Evolutionary conservation across 805 yeast species (phyloP).

Genomic region (Lachancea meyersii): DNA sequence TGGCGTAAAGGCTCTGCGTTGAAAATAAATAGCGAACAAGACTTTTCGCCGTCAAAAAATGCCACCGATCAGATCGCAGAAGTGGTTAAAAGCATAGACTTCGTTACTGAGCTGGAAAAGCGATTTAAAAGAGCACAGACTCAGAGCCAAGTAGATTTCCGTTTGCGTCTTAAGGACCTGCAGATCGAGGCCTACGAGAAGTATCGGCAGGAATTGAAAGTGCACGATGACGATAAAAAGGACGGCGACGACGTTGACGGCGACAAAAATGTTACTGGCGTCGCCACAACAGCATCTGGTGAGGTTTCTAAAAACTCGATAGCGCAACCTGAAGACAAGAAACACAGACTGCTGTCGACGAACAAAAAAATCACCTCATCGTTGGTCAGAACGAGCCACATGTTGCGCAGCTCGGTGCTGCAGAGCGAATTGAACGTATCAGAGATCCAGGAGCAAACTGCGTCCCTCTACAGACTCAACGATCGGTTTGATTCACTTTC

Average conservation of each 20-base stretch:
- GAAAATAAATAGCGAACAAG: background rate
- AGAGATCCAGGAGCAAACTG: constrained; percentile 30
- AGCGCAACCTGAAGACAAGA: constrained; percentile 1
- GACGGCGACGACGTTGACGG: too few species aligned
- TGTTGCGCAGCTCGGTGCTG: constrained; percentile 29
- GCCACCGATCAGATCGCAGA: constrained; percentile 4
- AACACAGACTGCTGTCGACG: constrained; percentile 17
- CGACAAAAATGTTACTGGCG: too few species aligned
- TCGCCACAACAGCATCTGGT: background rate
- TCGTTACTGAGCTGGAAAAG: constrained; percentile 3
- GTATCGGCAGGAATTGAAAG: background rate
- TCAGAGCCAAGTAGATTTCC: constrained; percentile 4
- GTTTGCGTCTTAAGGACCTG: constrained; percentile 4
- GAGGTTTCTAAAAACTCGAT: background rate
- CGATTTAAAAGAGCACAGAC: constrained; percentile 4
- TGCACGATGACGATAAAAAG: background rate
- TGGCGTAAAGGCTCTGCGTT: background rate
- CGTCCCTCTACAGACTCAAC: constrained; percentile 23
- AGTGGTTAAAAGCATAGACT: constrained; percentile 4
- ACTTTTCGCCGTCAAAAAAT: background rate
- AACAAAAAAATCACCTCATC: constrained; percentile 29
- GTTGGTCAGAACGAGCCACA: constrained; percentile 29
- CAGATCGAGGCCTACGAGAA: constrained; percentile 4
- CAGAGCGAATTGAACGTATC: constrained; percentile 33
- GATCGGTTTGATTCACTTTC: constrained; percentile 31